Base-by-base conservation (phyloP, 306 rosid species). In the Cicer yamashitae region DNA sequence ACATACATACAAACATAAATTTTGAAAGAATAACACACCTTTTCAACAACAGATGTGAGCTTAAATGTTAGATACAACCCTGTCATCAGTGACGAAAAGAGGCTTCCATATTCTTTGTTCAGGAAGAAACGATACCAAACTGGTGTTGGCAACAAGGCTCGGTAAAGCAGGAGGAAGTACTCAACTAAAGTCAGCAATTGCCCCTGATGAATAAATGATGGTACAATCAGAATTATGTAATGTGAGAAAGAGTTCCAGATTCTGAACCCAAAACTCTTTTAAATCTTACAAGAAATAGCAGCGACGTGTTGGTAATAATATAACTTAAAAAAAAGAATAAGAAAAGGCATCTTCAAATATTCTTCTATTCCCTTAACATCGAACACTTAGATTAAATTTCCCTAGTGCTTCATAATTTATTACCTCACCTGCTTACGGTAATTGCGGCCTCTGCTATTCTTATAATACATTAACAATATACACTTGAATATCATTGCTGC, bases 91-190 rank as follows among this genome's bases (percentile, higher is more conserved):
- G 99, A 94, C 0, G 98, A 94, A 83, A 94, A 94, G 76, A 94
- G 88, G 77, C 97, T 94, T 64, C 98, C 98, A 30, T 94, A 92
- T 87, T 94, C 99, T 79, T 94, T 94, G 91, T 94, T 94, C 83
- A 94, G 86, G 82, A 94, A 94, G 90, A 94, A 94, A n/a, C 96
- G 96, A 74, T 94, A 94, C 99, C 99, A 94, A 59, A 94, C 96
- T 11, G 99, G 96, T 8, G 99, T 87, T 51, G 99, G 99, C 89
- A 94, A 71, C 78, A 94, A 85, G 73, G 99, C 96, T 69, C 97
- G 97, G 87, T 94, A 94, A 73, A 94, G 85, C 72, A 94, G 85
- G 61, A 94, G 89, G 50, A 92, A 75, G 83, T 94, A 94, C 82
- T 94, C 99, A 67, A 92, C 82, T 79, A 92, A 78, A 80, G 97